Conservation (phyloP, 352 stramenopile genomes). For the Globisporangium radiosum region DNA sequence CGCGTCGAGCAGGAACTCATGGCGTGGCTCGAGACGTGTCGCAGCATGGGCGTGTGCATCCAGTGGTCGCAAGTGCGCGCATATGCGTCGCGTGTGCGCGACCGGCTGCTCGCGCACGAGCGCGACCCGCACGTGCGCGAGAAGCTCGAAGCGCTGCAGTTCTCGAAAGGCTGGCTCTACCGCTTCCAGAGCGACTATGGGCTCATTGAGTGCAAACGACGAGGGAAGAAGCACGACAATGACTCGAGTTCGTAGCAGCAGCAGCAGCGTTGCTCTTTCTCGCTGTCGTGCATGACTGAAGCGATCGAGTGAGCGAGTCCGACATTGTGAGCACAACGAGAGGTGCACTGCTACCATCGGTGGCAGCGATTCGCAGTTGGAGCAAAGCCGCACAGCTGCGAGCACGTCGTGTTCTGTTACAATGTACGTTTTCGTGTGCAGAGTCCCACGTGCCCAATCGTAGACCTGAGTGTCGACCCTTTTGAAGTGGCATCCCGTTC, state of each 20-base stretch:
- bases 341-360: no score
- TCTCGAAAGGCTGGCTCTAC: slow-evolving; percentile 5
- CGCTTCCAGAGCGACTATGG: slow-evolving; percentile 3
- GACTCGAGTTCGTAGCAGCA: background rate
- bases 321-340: slow-evolving; percentile 5
- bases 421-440: no score
- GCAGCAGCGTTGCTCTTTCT: background rate
- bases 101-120: slow-evolving; percentile 3
- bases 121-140: slow-evolving; percentile 3
- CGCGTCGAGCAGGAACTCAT: slow-evolving; percentile 2
- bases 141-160: slow-evolving; percentile 8
- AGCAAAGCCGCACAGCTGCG: no score
- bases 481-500: no score
- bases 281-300: no score
- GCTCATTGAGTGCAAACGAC: background rate
- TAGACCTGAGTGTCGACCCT: no score
- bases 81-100: slow-evolving; percentile 4
- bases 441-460: no score
- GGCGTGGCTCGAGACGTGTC: slow-evolving; percentile 3
- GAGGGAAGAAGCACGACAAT: background rate
- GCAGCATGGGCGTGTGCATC: background rate
- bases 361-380: no score
- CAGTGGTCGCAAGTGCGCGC: slow-evolving; percentile 4
- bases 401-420: no score
- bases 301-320: background rate